Evolutionary conservation across 176 grass and related monocot species (phyloP).

Genomic region (Canna indica): DNA sequence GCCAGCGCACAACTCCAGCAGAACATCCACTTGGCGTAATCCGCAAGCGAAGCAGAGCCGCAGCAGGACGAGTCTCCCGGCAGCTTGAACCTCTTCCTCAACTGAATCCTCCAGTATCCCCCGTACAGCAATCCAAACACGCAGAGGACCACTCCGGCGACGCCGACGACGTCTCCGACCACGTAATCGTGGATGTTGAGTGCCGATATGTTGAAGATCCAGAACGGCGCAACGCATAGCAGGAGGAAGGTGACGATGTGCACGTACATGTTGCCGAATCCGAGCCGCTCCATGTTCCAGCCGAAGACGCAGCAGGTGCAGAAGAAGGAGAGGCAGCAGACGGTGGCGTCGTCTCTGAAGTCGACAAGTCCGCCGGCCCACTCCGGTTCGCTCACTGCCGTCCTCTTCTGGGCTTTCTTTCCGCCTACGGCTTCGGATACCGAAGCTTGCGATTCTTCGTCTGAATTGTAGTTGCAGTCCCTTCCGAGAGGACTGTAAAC

Average conservation of each 20-base stretch:
- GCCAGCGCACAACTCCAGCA: conserved; percentile 13
- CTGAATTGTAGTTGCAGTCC: neutral
- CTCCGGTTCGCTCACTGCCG: neutral
- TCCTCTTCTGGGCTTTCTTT: neutral
- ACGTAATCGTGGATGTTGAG: conserved; percentile 2
- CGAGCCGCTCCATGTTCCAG: conserved; percentile 20
- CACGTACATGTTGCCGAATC: conserved; percentile 20
- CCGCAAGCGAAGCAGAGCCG: neutral
- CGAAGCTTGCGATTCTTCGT: neutral
- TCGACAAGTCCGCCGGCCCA: conserved; percentile 10
- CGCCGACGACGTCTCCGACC: neutral
- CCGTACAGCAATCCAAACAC: conserved; percentile 12
- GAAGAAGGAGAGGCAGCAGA: conserved; percentile 4
- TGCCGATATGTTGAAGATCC: conserved; percentile 1
- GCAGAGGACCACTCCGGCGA: conserved; percentile 1
- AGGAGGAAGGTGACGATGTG: conserved; percentile 8
- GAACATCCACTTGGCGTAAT: conserved; percentile 6
- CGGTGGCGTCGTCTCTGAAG: neutral
- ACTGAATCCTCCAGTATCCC: conserved; percentile 12
- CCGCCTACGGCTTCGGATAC: too few species aligned
- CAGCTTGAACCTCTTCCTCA: conserved; percentile 7
- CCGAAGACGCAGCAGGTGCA: conserved; percentile 19
- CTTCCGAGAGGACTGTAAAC: neutral
- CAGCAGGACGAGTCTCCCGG: neutral
- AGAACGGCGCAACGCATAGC: conserved; percentile 8